These are phyloP conservation scores for Trichophyton schoenleinii DNA, from an alignment of 2,329 filamentous ascomycete genomes.

Conservation along the genomic window DNA sequence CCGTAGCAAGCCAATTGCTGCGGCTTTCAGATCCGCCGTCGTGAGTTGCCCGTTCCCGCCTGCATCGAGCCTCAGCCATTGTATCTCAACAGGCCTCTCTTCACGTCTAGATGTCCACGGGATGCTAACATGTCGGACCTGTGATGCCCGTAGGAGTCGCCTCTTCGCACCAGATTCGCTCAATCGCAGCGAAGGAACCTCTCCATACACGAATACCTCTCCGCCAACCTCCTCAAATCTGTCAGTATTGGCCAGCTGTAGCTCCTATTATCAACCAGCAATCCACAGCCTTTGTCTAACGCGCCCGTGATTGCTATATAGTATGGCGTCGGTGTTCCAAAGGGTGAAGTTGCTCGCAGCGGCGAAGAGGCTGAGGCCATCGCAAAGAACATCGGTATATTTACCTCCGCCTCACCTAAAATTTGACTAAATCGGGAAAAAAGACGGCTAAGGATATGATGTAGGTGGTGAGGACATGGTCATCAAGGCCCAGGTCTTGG, in stretches of 20 bases:
- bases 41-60: conserved; percentile 38
- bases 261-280: not conserved
- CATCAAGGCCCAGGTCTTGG: conserved; percentile 98
- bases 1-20: conserved; percentile 66
- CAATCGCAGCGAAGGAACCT: conserved; percentile 76
- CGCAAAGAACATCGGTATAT: conserved; percentile 71
- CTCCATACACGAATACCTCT: conserved; percentile 97
- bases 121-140: conserved; percentile 24
- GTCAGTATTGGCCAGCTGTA: conserved; percentile 28
- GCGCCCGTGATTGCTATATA: conserved; percentile 26
- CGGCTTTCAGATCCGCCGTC: conserved; percentile 65
- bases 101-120: not conserved
- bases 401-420: not conserved
- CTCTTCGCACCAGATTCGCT: conserved; percentile 41
- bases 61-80: conserved; percentile 5
- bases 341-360: conserved; percentile 72
- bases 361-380: conserved; percentile 81
- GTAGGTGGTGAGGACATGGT: conserved; percentile 81
- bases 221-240: conserved; percentile 71
- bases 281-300: not conserved
- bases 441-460: conserved; percentile 13
- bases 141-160: conserved; percentile 39
- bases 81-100: too few relatives aligned
- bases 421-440: not conserved
- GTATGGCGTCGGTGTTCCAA: conserved; percentile 91